These are phyloP conservation scores for Russula sp. DNA, from an alignment of 768 basidiomycete genomes.

Conservation along the genomic window DNA sequence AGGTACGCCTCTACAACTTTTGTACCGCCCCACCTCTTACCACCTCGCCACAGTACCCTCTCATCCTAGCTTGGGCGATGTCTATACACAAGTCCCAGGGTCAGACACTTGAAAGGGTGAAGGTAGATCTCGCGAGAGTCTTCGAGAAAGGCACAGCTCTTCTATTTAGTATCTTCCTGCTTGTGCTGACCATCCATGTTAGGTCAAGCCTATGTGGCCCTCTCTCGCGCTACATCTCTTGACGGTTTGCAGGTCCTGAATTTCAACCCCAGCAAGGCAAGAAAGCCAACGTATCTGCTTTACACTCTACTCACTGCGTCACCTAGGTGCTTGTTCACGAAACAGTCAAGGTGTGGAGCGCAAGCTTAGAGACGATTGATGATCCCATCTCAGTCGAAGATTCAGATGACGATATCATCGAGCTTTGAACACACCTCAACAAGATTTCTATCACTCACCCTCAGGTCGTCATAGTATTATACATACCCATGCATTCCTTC, in stretches of 20 bases:
- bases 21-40: not conserved
- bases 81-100: constrained; percentile 98
- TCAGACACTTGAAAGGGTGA: constrained; percentile 91
- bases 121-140: constrained; percentile 85
- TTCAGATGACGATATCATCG: constrained; percentile 5
- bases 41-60: constrained; percentile 49
- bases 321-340: constrained; percentile 17
- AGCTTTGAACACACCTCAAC: not conserved
- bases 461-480: not conserved
- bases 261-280: constrained; percentile 68
- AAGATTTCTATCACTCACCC: not conserved
- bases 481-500: not conserved
- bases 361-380: constrained; percentile 50
- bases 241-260: constrained; percentile 80
- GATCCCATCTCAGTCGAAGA: constrained; percentile 8
- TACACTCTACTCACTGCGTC: not conserved
- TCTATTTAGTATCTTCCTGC: not conserved
- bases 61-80: constrained; percentile 96
- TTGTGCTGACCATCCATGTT: not conserved
- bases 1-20: constrained; percentile 42
- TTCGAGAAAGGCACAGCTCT: constrained; percentile 76
- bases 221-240: constrained; percentile 82
- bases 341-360: constrained; percentile 66
- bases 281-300: not conserved
- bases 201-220: constrained; percentile 89